Evolutionary conservation across 345 rosid species (phyloP), one percentile per base, ranked within the genome.

Genomic region (Jatropha curcas): DNA sequence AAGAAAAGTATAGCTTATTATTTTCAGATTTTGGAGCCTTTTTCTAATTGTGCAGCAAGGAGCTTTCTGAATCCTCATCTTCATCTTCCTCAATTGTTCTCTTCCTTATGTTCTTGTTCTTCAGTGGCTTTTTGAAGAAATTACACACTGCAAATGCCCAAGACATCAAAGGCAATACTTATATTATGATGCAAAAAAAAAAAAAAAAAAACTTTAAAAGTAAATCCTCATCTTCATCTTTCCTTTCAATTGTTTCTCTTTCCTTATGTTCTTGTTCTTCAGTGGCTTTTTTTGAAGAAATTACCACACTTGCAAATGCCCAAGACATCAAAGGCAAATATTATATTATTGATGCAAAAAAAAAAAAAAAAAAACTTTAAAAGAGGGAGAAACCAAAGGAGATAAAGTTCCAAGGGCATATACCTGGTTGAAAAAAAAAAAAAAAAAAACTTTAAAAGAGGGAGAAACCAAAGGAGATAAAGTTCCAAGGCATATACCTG

Each of bases 251-350:
- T 4, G 73, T n/a, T 76, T 82, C 97, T 85, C 81, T n/a, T 91
- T 91, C 74, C 95, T 88, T 4, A 88, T 86, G 79, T 93, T 93
- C 72, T 85, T 93, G 59, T 84, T 80, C 78, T 85, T 91, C 1
- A 83, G 62, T 25, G 98, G 92, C 82, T 86, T 91, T n/a, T n/a
- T 79, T 88, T 84, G 70, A 93, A 87, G 82, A 91, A 88, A 80
- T 81, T 89, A 80, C n/a, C 97, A 91, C 51, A 89, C 98, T n/a
- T 89, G 78, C 76, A 62, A 70, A 79, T 31, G 14, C 75, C 83
- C 28, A 81, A 79, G 58, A 72, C 80, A 16, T 76, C 73, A 37
- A n/a, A 70, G 70, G 10, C 57, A 52, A 30, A 30, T 16, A 1
- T 34, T 57, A 57, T 2, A 60, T 20, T 22, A 7, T n/a, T 22